Percentiles rank a stretch among this genome's conserved stretches.
These are phyloP conservation scores for Amoeboradix gromovi DNA, from an alignment of 371 early-diverging fungal genomes.

Conservation along the genomic window DNA sequence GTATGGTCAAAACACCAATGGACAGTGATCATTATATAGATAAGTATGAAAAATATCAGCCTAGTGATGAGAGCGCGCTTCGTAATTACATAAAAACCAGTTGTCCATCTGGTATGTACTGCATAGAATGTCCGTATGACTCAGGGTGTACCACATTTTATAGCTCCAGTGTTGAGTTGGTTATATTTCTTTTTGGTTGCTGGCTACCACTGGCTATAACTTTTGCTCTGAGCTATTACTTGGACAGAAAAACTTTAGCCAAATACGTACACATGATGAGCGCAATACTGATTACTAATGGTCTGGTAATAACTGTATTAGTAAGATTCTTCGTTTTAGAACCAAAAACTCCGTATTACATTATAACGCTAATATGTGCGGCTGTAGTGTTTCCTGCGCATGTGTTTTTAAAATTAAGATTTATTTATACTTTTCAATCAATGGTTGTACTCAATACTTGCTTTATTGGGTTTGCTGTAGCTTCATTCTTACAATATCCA, in stretches of 20 bases:
- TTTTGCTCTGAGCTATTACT: not conserved
- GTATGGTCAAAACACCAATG: not conserved
- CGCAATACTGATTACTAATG: not conserved
- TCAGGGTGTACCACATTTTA: not conserved
- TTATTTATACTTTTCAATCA: not conserved
- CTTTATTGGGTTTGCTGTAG: not conserved
- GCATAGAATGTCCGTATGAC: not conserved
- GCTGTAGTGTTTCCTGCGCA: not conserved
- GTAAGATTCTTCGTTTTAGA: not conserved
- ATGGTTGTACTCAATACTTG: not conserved
- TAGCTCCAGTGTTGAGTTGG: not conserved
- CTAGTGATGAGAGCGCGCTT: not conserved
- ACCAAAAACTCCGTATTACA: not conserved
- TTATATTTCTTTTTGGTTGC: not conserved
- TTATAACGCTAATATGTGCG: not conserved
- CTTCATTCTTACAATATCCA: not conserved
- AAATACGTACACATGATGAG: not conserved
- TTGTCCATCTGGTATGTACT: not conserved
- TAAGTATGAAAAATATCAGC: not conserved
- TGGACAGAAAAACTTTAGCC: not conserved
- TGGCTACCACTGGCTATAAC: not conserved
- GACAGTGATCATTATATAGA: not conserved
- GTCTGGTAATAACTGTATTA: not conserved
- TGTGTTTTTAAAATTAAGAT: not conserved
- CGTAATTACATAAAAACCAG: not conserved